Percentiles rank a stretch among this genome's conserved stretches.
Conservation (phyloP, 371 early-diverging fungal species). For the Lichtheimia ornata region DNA sequence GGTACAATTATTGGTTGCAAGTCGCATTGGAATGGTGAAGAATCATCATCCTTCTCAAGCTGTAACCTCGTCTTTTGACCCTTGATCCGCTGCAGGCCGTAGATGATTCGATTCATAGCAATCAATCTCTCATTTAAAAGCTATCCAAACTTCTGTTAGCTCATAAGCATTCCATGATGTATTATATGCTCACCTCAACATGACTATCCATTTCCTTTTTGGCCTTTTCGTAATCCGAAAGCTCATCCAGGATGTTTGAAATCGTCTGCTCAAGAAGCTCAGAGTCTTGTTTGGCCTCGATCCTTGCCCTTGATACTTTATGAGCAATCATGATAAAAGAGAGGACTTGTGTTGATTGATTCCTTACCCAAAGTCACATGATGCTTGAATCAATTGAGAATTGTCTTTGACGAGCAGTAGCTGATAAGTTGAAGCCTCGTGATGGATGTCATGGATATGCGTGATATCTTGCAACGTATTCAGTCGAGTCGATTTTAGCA, state of each 20-base stretch:
- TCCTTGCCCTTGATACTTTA: background rate
- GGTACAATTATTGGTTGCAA: background rate
- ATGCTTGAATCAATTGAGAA: too few species aligned
- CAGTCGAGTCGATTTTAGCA: background rate
- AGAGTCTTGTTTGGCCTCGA: background rate
- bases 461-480: background rate
- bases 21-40: slow-evolving; percentile 4
- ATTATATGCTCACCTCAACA: background rate
- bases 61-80: background rate
- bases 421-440: too few species aligned
- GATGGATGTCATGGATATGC: background rate
- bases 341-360: background rate
- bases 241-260: background rate
- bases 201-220: background rate
- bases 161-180: background rate
- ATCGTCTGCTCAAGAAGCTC: background rate
- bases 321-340: background rate
- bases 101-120: background rate
- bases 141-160: background rate
- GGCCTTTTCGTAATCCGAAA: background rate
- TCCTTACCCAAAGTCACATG: background rate
- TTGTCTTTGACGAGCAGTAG: too few species aligned
- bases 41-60: background rate
- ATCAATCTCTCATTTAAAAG: background rate
- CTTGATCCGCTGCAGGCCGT: background rate